Evolutionary conservation across 78 protist species (phyloP).

Genomic region (Creolimax fragrantissima): DNA sequence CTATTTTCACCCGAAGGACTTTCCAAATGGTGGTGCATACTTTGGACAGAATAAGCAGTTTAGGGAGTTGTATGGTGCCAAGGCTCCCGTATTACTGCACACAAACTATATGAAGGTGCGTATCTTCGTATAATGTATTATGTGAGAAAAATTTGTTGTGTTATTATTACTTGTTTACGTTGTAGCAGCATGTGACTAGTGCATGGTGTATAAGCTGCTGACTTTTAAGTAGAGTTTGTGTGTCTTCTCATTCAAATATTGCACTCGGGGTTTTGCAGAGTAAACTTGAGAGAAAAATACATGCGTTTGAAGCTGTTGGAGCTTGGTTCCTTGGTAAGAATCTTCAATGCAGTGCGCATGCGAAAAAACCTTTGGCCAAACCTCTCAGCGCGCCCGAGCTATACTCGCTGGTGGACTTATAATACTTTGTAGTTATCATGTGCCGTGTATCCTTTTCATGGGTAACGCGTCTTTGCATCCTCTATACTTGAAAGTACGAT

Average conservation of each 20-base stretch:
- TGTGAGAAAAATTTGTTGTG: not conserved
- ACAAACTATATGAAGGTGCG: conserved; percentile 2
- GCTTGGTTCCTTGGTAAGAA: not conserved
- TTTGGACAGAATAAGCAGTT: not conserved
- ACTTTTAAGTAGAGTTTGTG: too few species aligned
- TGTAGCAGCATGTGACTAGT: too few species aligned
- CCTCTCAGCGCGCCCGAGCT: not conserved
- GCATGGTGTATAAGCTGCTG: too few species aligned
- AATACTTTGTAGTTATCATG: too few species aligned
- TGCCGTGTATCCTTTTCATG: too few species aligned
- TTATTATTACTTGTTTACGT: too few species aligned
- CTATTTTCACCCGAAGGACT: not conserved
- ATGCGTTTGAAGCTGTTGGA: not conserved
- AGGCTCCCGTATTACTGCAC: not conserved
- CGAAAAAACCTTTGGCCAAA: not conserved
- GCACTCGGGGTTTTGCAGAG: too few species aligned
- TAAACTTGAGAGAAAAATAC: not conserved
- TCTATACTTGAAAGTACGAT: too few species aligned
- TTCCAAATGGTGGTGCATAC: not conserved
- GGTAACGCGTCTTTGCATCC: too few species aligned
- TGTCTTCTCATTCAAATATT: too few species aligned
- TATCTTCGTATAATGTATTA: not conserved
- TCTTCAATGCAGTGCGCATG: not conserved
- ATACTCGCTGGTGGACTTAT: not conserved
- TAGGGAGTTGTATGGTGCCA: not conserved